Evolutionary conservation across 306 rosid genomes (phyloP), one percentile per base, ranked within the genome.

Genomic region (Fagus sylvatica): DNA sequence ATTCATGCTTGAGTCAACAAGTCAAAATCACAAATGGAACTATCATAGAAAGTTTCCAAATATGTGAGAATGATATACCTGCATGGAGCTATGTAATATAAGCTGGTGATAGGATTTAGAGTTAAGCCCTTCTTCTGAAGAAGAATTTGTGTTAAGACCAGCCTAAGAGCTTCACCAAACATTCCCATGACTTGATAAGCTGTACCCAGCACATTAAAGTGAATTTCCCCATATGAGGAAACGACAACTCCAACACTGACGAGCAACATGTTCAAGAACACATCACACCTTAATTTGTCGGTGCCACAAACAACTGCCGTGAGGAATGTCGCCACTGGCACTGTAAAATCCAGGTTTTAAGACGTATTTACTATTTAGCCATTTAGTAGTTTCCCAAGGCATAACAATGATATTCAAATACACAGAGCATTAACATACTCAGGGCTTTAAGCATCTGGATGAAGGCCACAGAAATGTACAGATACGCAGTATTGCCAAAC

Each of bases 381-480:
- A 39, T 65, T 65, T 7, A 76, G 69, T 28, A 71, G 81, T 37
- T 16, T 40, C 51, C 12, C 48, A 33, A 10, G 59, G 48, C 37
- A 71, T 39, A 65, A 59, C 67, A 74, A 70, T 40, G 7, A 65
- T 17, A 79, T 68, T 79, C 66, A 79, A 39, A 36, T 6, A 19
- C 78, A 74, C 71, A 60, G 69, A 42, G 46, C 49, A 34, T 68
- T 42, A 71, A 79, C 97, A 56, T 90, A 93, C 98, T 93, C 68
- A 90, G 84, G 81, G 98, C 98, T 82, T 95, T 95, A 78, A 95
- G 99, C 99, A 95, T 95, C 88, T 95, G 99, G 85, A 95, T 95
- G 85, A 95, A 95, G 79, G 99, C 97, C 87, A 96, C 99, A 74
- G 99, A 96, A 72, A 96, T 96, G 85, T 86, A 91, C 85, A 96